These are phyloP conservation scores for Ophiorrhiza pumila DNA, from an alignment of 257 asterid genomes.

Conservation along the genomic window DNA sequence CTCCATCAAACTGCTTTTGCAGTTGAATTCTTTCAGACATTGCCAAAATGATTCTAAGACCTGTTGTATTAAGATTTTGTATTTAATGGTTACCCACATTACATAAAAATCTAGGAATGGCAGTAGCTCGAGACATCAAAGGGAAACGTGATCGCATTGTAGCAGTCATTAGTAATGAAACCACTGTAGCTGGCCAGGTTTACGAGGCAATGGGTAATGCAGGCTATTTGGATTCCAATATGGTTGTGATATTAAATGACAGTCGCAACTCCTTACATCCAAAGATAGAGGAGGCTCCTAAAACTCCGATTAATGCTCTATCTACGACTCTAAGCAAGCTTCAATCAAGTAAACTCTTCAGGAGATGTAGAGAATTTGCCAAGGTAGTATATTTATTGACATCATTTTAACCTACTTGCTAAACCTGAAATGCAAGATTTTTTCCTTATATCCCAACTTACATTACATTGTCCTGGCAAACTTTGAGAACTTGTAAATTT, in stretches of 20 bases:
- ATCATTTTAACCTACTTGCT: neutral
- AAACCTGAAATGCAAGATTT: neutral
- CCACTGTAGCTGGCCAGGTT: constrained; percentile 87
- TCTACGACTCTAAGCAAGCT: constrained; percentile 75
- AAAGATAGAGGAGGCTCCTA: constrained; percentile 65
- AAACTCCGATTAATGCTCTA: constrained; percentile 60
- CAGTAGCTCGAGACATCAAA: constrained; percentile 85
- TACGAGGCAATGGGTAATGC: constrained; percentile 97
- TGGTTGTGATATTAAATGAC: constrained; percentile 80
- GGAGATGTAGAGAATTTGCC: constrained; percentile 73
- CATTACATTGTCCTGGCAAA: neutral
- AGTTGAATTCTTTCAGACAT: neutral
- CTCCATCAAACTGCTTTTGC: neutral
- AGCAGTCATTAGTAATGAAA: constrained; percentile 83
- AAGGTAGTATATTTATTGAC: constrained; percentile 47
- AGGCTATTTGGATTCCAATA: constrained; percentile 79
- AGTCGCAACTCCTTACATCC: constrained; percentile 66
- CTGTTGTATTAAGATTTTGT: neutral
- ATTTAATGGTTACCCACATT: constrained; percentile 7
- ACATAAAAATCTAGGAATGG: constrained; percentile 57
- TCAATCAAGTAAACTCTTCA: constrained; percentile 74
- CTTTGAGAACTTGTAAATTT: neutral
- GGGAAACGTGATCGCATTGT: constrained; percentile 74
- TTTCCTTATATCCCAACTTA: neutral
- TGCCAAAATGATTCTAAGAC: neutral